Conservation (phyloP, 345 rosid species). For the Viola odorata region DNA sequence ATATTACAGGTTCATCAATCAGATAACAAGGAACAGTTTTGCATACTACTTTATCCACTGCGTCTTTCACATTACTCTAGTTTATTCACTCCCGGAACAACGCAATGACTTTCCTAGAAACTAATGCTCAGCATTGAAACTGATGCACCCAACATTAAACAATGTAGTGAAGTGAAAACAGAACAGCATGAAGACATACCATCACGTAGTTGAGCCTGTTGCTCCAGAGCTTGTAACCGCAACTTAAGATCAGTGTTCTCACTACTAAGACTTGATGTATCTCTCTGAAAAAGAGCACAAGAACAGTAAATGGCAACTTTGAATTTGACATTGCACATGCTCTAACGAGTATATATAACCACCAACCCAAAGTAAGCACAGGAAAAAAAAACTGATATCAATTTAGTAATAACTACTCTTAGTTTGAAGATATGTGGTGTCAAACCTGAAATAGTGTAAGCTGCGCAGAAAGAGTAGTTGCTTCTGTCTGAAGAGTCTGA, state of each 20-base stretch:
- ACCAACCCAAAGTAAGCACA: no score
- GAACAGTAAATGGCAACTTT: background rate
- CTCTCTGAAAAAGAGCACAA: constrained; percentile 53
- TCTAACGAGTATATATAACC: background rate
- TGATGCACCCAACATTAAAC: background rate
- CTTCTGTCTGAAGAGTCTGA: constrained; percentile 77
- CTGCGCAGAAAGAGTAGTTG: constrained; percentile 78
- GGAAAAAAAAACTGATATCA: no score
- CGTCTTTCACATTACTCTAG: no score
- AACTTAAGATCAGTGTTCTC: constrained; percentile 94
- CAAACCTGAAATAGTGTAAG: constrained; percentile 68
- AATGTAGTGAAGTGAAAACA: background rate
- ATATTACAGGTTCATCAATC: no score
- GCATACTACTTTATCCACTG: no score
- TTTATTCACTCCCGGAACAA: no score
- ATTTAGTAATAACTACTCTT: no score
- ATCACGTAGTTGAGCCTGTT: constrained; percentile 80
- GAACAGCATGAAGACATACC: constrained; percentile 33
- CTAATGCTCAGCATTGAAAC: no score
- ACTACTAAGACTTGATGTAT: constrained; percentile 61
- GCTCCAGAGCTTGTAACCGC: constrained; percentile 86
- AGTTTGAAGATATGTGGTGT: no score
- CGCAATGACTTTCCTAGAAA: no score
- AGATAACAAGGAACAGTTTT: no score
- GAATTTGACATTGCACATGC: background rate